Evolutionary conservation across 345 rosid species (phyloP), one percentile per base, ranked within the genome.

Genomic region (Draba incana): DNA sequence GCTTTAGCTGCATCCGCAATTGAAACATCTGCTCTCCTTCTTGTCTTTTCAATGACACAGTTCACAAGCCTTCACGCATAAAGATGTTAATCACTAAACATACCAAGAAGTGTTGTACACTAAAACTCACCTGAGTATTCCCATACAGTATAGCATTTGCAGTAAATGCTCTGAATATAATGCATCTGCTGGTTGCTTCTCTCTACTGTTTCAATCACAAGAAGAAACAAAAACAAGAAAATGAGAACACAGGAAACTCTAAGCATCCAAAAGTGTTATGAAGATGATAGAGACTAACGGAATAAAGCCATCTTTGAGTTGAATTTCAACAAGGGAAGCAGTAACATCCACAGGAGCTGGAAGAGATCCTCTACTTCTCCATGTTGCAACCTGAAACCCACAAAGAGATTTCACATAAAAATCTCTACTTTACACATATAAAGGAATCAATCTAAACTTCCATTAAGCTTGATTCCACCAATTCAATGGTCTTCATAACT

Each of bases 1-100:
- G 75, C 88, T 70, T 61, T 79, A 47, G 99, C 97, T 52, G 99
- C 99, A 71, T 82, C 92, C 7, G 94, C 97, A 80, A 92, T 89
- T 35, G 98, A 95, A 70, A 82, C 57, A 33, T 80, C 80, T 20
- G 75, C 80, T 68, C 81, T 86, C 68, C 81, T 85, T 44, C 97
- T 85, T 14, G 84, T 85, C 85, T 88, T 95, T 81, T 95, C 99
- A 35, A 89, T 83, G 48, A 85, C 88, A 78, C 90, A 86, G 67
- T 95, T 92, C 62, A 92, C 98, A 56, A 95, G 96, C 94, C 98
- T 95, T 72, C 68, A 75, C 3, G 33, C 13, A 20, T 20, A 20
- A 20, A 20, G 20, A 20, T 20, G 20, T 20, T 20, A 46, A 47
- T 52, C 49, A 53, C 55, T 10, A 55, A 67, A 15, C 45, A 14